Conservation (phyloP, 2,329 filamentous ascomycete genomes). For the Diaporthe citrichinensis region DNA sequence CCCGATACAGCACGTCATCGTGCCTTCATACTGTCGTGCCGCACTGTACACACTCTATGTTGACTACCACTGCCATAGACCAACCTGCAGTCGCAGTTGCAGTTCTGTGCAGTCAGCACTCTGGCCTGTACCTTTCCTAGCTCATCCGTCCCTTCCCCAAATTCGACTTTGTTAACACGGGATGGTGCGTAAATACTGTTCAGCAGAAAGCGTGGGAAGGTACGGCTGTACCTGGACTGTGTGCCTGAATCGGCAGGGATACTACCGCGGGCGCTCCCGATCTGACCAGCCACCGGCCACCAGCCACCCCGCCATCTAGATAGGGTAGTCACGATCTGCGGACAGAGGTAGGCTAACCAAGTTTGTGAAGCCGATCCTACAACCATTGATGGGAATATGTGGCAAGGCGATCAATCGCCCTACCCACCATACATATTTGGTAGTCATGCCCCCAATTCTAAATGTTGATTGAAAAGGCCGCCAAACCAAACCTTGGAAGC, state of each 20-base stretch:
- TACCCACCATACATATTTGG: no score
- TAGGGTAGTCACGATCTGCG: neutral
- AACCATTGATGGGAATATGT: neutral
- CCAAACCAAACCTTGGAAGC: no score
- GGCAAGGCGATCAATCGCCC: neutral
- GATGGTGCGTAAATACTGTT: neutral
- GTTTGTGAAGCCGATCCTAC: neutral
- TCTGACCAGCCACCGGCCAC: constrained; percentile 15
- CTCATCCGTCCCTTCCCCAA: neutral
- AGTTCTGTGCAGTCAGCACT: neutral
- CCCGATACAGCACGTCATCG: constrained; percentile 29
- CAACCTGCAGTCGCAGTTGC: neutral
- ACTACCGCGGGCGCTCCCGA: constrained; percentile 13
- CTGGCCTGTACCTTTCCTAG: neutral
- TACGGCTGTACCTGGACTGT: neutral
- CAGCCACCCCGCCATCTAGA: constrained; percentile 12
- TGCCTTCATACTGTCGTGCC: neutral
- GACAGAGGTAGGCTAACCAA: neutral
- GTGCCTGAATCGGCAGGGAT: neutral
- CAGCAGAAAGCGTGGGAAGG: neutral
- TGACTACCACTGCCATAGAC: neutral
- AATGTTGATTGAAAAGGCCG: no score
- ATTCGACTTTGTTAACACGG: neutral
- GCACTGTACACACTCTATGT: neutral
- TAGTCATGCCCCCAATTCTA: no score